phyloP scores from a whole-genome alignment of 345 rosid species.

The Cardamine resedifolia region DNA sequence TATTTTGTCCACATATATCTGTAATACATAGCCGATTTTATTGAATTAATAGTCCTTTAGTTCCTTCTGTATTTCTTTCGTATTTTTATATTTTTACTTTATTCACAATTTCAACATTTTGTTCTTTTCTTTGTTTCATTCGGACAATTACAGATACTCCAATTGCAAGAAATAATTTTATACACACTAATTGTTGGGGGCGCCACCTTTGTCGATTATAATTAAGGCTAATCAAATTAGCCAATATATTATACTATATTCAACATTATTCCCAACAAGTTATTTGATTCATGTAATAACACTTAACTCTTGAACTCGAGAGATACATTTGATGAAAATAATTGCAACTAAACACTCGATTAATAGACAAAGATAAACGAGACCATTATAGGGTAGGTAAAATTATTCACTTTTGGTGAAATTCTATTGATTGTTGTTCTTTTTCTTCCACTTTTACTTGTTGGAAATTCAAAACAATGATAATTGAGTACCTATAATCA shows the following conservation, averaged over 20 bases:
- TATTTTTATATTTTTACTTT: too few relatives aligned
- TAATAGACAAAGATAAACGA: background rate
- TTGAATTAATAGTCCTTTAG: constrained; percentile 10
- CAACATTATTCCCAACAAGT: background rate
- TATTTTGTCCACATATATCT: background rate
- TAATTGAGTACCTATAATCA: background rate
- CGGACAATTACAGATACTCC: background rate
- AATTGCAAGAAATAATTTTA: constrained; percentile 13
- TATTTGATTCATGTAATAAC: background rate
- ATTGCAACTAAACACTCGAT: constrained; percentile 5
- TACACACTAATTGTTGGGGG: constrained; percentile 3
- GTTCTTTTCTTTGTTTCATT: constrained; percentile 23
- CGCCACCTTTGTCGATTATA: constrained; percentile 12
- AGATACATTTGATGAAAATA: background rate
- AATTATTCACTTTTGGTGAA: background rate
- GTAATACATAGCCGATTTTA: constrained; percentile 5
- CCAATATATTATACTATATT: background rate
- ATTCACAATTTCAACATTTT: constrained; percentile 26
- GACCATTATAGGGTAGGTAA: constrained; percentile 7
- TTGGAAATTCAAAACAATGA: constrained; percentile 2
- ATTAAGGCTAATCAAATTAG: background rate
- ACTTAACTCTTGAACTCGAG: background rate
- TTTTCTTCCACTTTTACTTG: background rate
- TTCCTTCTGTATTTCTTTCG: constrained; percentile 15
- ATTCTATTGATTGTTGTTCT: background rate